Evolutionary conservation across 1,139 yeast species (phyloP), one percentile per base, ranked within the genome.

Genomic region (Pichia sp.): DNA sequence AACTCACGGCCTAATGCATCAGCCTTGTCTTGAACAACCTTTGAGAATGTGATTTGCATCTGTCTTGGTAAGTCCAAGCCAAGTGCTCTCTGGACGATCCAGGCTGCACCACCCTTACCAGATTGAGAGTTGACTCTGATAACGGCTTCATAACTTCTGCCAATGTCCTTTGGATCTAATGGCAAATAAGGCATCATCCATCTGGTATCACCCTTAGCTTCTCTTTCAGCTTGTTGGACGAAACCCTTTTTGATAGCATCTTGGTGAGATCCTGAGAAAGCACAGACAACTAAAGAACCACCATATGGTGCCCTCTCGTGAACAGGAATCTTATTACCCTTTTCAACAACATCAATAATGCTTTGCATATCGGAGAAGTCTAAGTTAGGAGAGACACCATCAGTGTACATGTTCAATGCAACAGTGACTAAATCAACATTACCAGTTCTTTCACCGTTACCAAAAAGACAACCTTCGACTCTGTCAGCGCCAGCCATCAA

Each of bases 71-170:
- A 72, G 55, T 91, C 97, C 44, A 91, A 72, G 48, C 88, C 96
- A 57, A 91, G 69, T 46, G 83, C 74, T 56, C 94, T 77, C 53
- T 87, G 72, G 54, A 91, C 82, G 48, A 91, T 83, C 96, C 97
- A 91, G 22, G 97, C 94, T 21, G 97, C 94, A 58, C 97, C 97
- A 57, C 97, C 97, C 66, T 91, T 91, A 56, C 98, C 98, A 20
- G 94, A 82, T 67, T 91, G 97, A 10, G 96, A 87, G 67, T 91
- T 91, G 62, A 91, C 97, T 62, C 98, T 77, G 56, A 91, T 91
- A 47, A 91, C 94, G 30, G 97, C 97, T 66, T 91, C 97, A 63
- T 91, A 91, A 39, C 85, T 88, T 64, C 97, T 79, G 41, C 97
- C 97, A 52, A 91, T 82, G 60, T 91, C 97, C 58, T 80, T 74